Conservation (phyloP, 1,139 yeast species). For the Pichia sp. region DNA sequence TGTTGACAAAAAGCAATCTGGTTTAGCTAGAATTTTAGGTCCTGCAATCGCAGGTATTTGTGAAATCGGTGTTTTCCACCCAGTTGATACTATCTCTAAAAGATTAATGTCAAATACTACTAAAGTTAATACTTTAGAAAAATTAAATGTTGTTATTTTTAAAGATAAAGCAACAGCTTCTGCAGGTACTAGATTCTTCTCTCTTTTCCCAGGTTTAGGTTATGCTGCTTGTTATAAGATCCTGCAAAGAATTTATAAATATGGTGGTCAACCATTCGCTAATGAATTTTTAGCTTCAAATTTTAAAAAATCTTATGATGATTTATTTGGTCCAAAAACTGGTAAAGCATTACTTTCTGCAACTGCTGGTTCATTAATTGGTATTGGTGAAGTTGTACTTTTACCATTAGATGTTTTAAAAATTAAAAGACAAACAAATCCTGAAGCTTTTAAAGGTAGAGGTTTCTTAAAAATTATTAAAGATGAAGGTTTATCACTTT, state of each 20-base stretch:
- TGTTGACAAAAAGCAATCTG: constrained; percentile 80
- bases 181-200: constrained; percentile 61
- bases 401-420: constrained; percentile 93
- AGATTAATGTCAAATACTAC: constrained; percentile 95
- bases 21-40: constrained; percentile 84
- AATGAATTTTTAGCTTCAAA: constrained; percentile 81
- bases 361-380: constrained; percentile 93
- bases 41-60: constrained; percentile 97
- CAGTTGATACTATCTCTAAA: constrained; percentile 96
- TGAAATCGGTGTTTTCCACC: constrained; percentile 96
- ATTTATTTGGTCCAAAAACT: constrained; percentile 81
- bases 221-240: constrained; percentile 97
- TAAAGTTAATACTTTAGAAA: constrained; percentile 51
- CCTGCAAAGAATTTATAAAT: constrained; percentile 94
- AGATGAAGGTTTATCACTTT: constrained; percentile 82
- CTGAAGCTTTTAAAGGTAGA: constrained; percentile 96
- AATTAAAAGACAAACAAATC: constrained; percentile 98
- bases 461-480: constrained; percentile 78
- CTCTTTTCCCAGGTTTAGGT: constrained; percentile 96
- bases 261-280: constrained; percentile 99
- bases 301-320: constrained; percentile 65
- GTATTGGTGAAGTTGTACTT: constrained; percentile 94
- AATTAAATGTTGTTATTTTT: constrained; percentile 81
- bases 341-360: constrained; percentile 97
- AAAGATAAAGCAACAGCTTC: constrained; percentile 72